Evolutionary conservation across 352 stramenopile genomes (phyloP).

Genomic region (Phytophthora fragariaefolia): DNA sequence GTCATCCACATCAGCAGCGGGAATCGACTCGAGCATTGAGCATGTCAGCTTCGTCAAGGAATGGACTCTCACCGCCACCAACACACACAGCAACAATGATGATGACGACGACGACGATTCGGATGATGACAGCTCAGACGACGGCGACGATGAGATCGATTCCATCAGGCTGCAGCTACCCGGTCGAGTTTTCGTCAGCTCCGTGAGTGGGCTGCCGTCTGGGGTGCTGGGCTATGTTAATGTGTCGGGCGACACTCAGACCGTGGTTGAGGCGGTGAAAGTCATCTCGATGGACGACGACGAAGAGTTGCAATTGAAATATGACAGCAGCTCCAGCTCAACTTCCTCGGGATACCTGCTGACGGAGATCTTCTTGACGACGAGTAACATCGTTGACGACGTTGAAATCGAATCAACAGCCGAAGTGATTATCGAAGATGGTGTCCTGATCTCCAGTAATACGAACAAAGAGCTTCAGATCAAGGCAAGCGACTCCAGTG

Average conservation of each 20-base stretch:
- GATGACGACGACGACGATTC: conserved; percentile 25
- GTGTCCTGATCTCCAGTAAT: conserved; percentile 29
- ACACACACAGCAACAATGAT: conserved; percentile 12
- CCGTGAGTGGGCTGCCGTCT: conserved; percentile 18
- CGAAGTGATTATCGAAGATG: conserved; percentile 33
- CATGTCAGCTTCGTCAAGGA: conserved; percentile 34
- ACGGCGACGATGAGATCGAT: conserved; percentile 32
- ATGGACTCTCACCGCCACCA: conserved; percentile 32
- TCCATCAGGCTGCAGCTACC: conserved; percentile 34
- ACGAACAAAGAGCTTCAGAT: conserved; percentile 29
- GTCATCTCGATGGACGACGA: conserved; percentile 29
- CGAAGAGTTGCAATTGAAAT: conserved; percentile 33
- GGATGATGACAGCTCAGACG: conserved; percentile 24
- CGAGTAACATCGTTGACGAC: conserved; percentile 28
- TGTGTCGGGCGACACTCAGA: conserved; percentile 28
- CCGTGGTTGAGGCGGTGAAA: conserved; percentile 26
- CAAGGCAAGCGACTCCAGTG: conserved; percentile 30
- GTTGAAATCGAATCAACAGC: conserved; percentile 29
- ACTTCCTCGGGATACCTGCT: conserved; percentile 24
- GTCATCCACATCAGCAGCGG: conserved; percentile 22
- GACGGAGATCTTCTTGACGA: conserved; percentile 37
- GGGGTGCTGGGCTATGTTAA: conserved; percentile 42
- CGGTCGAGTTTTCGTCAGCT: conserved; percentile 38
- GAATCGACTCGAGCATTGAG: conserved; percentile 24
- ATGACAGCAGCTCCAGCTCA: conserved; percentile 14